phyloP scores from a whole-genome alignment of 1,284 basidiomycete species.

The Cryptococcus deneoformans region DNA sequence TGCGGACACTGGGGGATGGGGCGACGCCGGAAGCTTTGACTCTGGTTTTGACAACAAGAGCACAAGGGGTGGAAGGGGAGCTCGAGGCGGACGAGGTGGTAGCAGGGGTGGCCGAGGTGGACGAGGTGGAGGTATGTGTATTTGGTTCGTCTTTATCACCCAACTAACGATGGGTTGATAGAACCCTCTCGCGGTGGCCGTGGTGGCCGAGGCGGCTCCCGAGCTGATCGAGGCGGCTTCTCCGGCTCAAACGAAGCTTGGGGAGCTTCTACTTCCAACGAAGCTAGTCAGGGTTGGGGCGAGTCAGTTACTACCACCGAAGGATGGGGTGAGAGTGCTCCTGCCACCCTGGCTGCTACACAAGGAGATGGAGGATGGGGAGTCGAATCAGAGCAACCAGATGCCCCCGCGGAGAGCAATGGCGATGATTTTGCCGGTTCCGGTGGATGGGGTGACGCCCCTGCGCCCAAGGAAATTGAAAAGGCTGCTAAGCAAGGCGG shows the following conservation, averaged over 20 bases:
- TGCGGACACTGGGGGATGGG: slow-evolving; percentile 44
- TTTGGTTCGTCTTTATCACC: neutral
- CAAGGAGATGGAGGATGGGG: neutral
- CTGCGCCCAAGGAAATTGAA: slow-evolving; percentile 39
- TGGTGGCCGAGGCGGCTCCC: slow-evolving; percentile 38
- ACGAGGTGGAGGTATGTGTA: slow-evolving; percentile 30
- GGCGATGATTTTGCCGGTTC: slow-evolving; percentile 42
- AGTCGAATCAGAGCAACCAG: neutral
- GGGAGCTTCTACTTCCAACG: slow-evolving; percentile 38
- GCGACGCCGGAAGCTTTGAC: slow-evolving; percentile 8
- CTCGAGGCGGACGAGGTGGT: slow-evolving; percentile 41
- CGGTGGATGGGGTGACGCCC: slow-evolving; percentile 43
- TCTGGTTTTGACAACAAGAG: slow-evolving; percentile 26
- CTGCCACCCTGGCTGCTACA: neutral
- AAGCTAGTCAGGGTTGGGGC: slow-evolving; percentile 34
- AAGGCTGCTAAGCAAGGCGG: slow-evolving; percentile 38
- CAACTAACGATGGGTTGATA: slow-evolving; percentile 7
- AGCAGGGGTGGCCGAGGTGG: slow-evolving; percentile 44
- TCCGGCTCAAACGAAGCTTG: slow-evolving; percentile 26
- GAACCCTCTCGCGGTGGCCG: slow-evolving; percentile 35
- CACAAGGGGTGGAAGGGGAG: slow-evolving; percentile 32
- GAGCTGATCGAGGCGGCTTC: slow-evolving; percentile 42
- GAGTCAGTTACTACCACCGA: slow-evolving; percentile 10
- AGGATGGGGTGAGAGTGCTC: slow-evolving; percentile 16
- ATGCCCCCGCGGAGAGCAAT: slow-evolving; percentile 17